Conservation (phyloP, 805 yeast genomes). For the Nakazawaea anatomiae region DNA sequence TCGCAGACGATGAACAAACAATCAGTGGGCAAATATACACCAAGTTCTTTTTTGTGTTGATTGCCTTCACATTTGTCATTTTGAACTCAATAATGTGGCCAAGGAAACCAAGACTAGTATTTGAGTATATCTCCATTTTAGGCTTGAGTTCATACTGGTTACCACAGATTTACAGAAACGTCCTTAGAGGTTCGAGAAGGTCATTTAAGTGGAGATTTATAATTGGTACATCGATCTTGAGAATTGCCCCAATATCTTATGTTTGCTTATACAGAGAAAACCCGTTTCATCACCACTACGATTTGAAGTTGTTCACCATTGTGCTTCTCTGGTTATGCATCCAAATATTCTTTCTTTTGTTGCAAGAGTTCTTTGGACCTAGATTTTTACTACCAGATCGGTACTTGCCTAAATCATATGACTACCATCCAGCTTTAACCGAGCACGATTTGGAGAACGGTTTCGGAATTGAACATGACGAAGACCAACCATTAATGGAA, state of each 20-base stretch:
- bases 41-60: slow-evolving; percentile 46
- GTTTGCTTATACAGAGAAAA: slow-evolving; percentile 46
- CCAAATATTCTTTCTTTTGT: slow-evolving; percentile 52
- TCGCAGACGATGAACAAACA: slow-evolving; percentile 44
- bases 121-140: slow-evolving; percentile 52
- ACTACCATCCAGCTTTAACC: slow-evolving; percentile 68
- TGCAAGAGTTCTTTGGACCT: slow-evolving; percentile 70
- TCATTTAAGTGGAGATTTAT: slow-evolving; percentile 73
- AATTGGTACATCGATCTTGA: slow-evolving; percentile 55
- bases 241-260: slow-evolving; percentile 64
- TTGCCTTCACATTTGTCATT: slow-evolving; percentile 51
- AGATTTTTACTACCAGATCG: slow-evolving; percentile 77
- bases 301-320: slow-evolving; percentile 40
- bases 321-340: slow-evolving; percentile 49
- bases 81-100: slow-evolving; percentile 63
- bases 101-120: slow-evolving; percentile 38
- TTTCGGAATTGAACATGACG: slow-evolving; percentile 45
- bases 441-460: slow-evolving; percentile 58
- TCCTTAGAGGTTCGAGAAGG: slow-evolving; percentile 59
- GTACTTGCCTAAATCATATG: slow-evolving; percentile 74
- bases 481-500: slow-evolving; percentile 18
- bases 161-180: slow-evolving; percentile 82
- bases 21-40: slow-evolving; percentile 54
- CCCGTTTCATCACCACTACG: slow-evolving; percentile 67
- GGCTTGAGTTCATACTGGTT: slow-evolving; percentile 72